phyloP scores from a whole-genome alignment of 768 basidiomycete species.

The Tylopilus subfusipes region DNA sequence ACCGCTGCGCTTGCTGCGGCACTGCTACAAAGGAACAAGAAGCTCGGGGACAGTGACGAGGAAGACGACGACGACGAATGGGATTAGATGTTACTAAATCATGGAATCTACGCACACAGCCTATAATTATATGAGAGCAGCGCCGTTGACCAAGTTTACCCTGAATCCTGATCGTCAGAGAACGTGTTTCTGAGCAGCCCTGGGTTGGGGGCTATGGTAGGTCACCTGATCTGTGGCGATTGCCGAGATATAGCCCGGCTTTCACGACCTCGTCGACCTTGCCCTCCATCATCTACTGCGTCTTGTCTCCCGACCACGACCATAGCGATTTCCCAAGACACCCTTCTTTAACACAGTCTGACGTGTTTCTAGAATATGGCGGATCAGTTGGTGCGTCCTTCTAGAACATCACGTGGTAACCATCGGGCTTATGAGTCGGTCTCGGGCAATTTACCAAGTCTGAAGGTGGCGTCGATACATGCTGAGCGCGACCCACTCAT shows the following conservation, averaged over 20 bases:
- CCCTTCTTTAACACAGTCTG: background rate
- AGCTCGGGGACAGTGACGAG: conserved; percentile 81
- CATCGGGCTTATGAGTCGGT: conserved; percentile 14
- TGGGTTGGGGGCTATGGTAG: conserved; percentile 14
- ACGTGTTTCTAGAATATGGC: conserved; percentile 41
- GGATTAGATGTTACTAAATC: conserved; percentile 30
- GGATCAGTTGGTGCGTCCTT: conserved; percentile 51
- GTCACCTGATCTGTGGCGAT: conserved; percentile 31
- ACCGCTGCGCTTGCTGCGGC: conserved; percentile 84
- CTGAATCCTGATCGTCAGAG: background rate
- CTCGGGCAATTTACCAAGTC: conserved; percentile 36
- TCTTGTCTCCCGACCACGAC: conserved; percentile 4
- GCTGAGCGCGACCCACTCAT: background rate
- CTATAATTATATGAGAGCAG: conserved; percentile 1
- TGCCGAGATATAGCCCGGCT: conserved; percentile 27
- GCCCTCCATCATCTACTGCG: conserved; percentile 8
- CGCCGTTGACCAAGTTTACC: background rate
- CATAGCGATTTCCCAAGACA: background rate
- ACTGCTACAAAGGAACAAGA: conserved; percentile 77
- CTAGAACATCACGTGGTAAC: conserved; percentile 7
- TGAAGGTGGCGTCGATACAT: conserved; percentile 44
- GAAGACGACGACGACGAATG: conserved; percentile 74
- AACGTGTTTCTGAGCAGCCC: background rate
- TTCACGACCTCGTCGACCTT: conserved; percentile 4
- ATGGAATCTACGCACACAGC: conserved; percentile 7